phyloP scores from a whole-genome alignment of 1,139 yeast species.

The Magnusiomyces tetraspermus region DNA sequence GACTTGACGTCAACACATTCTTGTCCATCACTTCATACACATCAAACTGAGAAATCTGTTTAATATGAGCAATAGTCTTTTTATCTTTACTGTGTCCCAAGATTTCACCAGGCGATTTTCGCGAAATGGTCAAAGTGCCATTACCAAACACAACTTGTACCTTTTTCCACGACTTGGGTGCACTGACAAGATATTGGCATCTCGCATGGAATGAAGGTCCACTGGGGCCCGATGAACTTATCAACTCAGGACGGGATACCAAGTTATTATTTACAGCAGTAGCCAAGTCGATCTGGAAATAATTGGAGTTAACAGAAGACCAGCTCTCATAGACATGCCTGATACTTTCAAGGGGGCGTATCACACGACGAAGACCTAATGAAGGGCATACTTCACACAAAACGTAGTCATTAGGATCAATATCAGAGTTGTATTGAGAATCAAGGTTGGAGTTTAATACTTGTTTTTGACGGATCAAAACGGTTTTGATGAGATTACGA shows the following conservation, averaged over 20 bases:
- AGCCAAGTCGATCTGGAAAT: constrained; percentile 22
- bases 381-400: constrained; percentile 11
- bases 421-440: too few relatives aligned
- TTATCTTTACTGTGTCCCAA: not conserved
- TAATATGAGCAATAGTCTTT: constrained; percentile 7
- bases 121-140: constrained; percentile 6
- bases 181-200: constrained; percentile 2
- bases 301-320: constrained; percentile 11
- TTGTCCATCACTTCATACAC: constrained; percentile 19
- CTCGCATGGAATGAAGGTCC: constrained; percentile 8
- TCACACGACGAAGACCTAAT: constrained; percentile 9
- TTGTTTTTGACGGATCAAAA: constrained; percentile 2
- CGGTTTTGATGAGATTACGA: constrained; percentile 3
- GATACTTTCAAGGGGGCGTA: constrained; percentile 7
- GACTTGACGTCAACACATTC: too few relatives aligned
- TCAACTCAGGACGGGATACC: constrained; percentile 29
- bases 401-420: constrained; percentile 10
- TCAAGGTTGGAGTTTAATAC: not conserved
- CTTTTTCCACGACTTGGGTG: constrained; percentile 15
- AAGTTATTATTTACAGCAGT: constrained; percentile 23
- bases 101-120: constrained; percentile 4
- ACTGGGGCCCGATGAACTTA: constrained; percentile 15
- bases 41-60: constrained; percentile 19
- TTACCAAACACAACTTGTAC: constrained; percentile 15
- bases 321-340: constrained; percentile 5